Percentiles rank a stretch among this genome's conserved stretches.
phyloP scores from a whole-genome alignment of 371 early-diverging fungal genomes.

The Lichtheimia hyalospora region DNA sequence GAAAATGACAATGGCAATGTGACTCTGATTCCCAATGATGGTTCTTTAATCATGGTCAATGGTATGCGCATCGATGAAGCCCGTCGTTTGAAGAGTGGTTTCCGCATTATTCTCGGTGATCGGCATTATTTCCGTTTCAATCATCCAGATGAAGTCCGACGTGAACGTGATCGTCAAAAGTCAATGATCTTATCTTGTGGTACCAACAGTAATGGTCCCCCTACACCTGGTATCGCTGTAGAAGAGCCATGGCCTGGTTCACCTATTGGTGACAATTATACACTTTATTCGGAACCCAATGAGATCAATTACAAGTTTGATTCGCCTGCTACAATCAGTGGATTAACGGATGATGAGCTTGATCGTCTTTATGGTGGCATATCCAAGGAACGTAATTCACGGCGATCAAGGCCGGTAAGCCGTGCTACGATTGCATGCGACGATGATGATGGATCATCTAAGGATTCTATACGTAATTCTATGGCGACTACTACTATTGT shows the following conservation, averaged over 20 bases:
- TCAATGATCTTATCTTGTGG: constrained; percentile 15
- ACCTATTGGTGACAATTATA: constrained; percentile 27
- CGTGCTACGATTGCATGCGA: constrained; percentile 42
- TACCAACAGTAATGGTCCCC: constrained; percentile 23
- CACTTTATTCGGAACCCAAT: constrained; percentile 42
- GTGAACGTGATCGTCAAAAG: constrained; percentile 60
- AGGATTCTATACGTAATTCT: constrained; percentile 48
- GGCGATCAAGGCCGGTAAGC: constrained; percentile 57
- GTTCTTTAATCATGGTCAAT: constrained; percentile 76
- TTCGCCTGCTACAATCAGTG: constrained; percentile 53
- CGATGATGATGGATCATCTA: constrained; percentile 50
- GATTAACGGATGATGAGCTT: constrained; percentile 60
- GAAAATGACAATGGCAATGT: constrained; percentile 67
- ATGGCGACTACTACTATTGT: constrained; percentile 28
- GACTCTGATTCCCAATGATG: constrained; percentile 59
- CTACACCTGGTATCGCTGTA: constrained; percentile 31
- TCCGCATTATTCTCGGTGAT: constrained; percentile 82
- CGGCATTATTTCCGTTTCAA: constrained; percentile 85
- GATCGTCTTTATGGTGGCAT: constrained; percentile 61
- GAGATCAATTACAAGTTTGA: constrained; percentile 82
- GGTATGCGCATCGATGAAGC: constrained; percentile 66
- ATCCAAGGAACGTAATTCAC: constrained; percentile 49
- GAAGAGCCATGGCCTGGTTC: constrained; percentile 11
- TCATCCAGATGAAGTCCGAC: constrained; percentile 83
- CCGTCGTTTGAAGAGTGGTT: constrained; percentile 68